A percentile compares a stretch with the other conserved stretches of the same genome.
These are phyloP conservation scores for Endotrypanum monterogeii DNA, from an alignment of 208 protist species.

Conservation along the genomic window DNA sequence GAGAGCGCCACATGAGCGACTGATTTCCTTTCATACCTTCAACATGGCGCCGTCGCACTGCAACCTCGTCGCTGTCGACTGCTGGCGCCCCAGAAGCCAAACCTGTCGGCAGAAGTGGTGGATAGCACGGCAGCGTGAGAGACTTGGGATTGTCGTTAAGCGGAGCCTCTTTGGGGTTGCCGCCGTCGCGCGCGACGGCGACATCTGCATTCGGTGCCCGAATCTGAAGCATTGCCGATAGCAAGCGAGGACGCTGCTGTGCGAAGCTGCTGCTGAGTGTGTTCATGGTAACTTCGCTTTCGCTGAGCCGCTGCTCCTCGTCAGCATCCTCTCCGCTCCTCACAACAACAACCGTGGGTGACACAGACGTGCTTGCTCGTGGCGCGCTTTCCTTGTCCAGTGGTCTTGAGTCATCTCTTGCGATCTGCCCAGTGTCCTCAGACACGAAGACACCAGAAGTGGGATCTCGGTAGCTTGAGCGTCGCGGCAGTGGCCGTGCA, in stretches of 20 bases:
- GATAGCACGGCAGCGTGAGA: not conserved
- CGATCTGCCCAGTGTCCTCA: not conserved
- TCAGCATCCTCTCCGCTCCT: too few relatives aligned
- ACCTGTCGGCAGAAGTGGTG: not conserved
- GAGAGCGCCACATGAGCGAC: not conserved
- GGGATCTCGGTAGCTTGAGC: constrained; percentile 9
- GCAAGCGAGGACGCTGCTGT: not conserved
- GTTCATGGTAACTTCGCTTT: not conserved
- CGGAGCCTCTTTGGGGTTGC: not conserved
- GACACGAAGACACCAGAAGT: not conserved
- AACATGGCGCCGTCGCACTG: not conserved
- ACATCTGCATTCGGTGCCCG: not conserved
- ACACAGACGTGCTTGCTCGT: not conserved
- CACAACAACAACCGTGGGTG: too few relatives aligned
- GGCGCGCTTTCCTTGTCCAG: not conserved
- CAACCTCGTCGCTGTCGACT: not conserved
- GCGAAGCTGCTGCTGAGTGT: not conserved
- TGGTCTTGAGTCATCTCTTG: not conserved
- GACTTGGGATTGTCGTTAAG: not conserved
- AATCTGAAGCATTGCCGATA: not conserved
- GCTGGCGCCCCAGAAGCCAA: not conserved
- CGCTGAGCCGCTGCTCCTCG: not conserved
- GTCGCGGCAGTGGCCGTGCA: not conserved
- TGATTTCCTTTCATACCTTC: not conserved
- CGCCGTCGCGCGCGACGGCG: not conserved